A percentile compares a stretch with the other conserved stretches of the same genome.
phyloP scores from a whole-genome alignment of 2,329 filamentous ascomycete genomes.

The Colletotrichum plurivorum region DNA sequence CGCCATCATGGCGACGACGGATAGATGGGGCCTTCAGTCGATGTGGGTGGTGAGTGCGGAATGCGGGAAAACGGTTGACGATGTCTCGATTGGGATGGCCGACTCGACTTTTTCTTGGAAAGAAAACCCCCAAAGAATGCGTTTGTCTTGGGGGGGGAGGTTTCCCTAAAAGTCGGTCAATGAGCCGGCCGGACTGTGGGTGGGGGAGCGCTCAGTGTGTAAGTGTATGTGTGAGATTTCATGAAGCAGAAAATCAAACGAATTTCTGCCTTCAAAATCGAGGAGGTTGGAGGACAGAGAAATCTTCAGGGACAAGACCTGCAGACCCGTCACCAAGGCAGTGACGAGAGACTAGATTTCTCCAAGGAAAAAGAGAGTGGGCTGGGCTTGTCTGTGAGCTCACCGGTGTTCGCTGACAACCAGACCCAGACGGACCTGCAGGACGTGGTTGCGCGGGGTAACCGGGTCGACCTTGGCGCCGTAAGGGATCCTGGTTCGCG shows the following conservation, averaged over 20 bases:
- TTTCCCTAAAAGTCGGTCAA: constrained; percentile 28
- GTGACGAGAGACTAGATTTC: constrained; percentile 16
- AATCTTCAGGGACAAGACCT: constrained; percentile 15
- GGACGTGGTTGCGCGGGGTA: constrained; percentile 42
- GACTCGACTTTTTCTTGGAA: constrained; percentile 20
- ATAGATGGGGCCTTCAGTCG: constrained; percentile 31
- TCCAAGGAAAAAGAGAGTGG: constrained; percentile 20
- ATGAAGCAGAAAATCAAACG: constrained; percentile 18
- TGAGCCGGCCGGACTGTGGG: constrained; percentile 30
- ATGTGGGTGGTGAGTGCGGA: constrained; percentile 11
- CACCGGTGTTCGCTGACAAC: constrained; percentile 32
- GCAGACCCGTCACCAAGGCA: constrained; percentile 21
- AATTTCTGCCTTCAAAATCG: constrained; percentile 8
- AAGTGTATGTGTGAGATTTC: constrained; percentile 6
- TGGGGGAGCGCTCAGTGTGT: constrained; percentile 24
- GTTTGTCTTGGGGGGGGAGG: constrained; percentile 27
- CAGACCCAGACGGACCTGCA: constrained; percentile 12
- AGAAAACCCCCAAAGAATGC: constrained; percentile 21
- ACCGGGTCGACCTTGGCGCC: constrained; percentile 35
- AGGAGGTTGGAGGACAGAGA: constrained; percentile 15
- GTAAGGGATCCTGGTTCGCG: constrained; percentile 14
- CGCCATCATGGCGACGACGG: constrained; percentile 69
- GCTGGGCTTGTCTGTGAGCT: constrained; percentile 33
- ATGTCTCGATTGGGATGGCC: constrained; percentile 16
- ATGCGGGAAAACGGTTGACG: constrained; percentile 15